These are phyloP conservation scores for Phylloporus sp. DNA, from an alignment of 768 basidiomycete species.

Conservation along the genomic window DNA sequence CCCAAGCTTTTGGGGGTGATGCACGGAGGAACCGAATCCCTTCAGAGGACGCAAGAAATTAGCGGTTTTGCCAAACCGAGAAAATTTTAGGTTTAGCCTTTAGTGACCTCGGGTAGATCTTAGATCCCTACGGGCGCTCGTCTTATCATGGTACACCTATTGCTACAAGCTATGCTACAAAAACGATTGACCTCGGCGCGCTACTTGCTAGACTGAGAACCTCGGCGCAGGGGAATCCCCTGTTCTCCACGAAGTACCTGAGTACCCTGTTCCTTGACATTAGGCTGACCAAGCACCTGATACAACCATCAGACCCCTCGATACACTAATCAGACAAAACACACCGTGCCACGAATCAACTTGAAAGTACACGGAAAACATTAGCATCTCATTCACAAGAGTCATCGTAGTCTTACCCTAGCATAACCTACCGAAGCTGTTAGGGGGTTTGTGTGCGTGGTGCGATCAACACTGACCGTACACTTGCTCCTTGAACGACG, in stretches of 20 bases:
- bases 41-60: not conserved
- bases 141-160: not conserved
- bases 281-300: conserved; percentile 32
- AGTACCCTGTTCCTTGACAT: conserved; percentile 50
- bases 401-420: conserved; percentile 17
- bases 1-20: not conserved
- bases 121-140: conserved; percentile 11
- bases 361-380: not conserved
- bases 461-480: conserved; percentile 39
- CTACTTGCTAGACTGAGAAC: conserved; percentile 23
- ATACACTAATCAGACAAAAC: conserved; percentile 5
- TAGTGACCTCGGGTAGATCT: conserved; percentile 11
- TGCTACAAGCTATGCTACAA: not conserved
- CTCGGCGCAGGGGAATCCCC: conserved; percentile 28
- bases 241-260: conserved; percentile 50
- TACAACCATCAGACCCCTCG: not conserved
- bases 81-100: conserved; percentile 20
- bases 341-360: conserved; percentile 31
- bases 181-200: not conserved
- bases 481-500: conserved; percentile 58
- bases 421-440: conserved; percentile 24
- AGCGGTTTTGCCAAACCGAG: not conserved
- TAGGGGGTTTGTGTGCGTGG: not conserved
- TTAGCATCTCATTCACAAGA: conserved; percentile 1
- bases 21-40: not conserved